Conservation (phyloP, 169 alveolate genomes). For the Plasmodium fragile region DNA sequence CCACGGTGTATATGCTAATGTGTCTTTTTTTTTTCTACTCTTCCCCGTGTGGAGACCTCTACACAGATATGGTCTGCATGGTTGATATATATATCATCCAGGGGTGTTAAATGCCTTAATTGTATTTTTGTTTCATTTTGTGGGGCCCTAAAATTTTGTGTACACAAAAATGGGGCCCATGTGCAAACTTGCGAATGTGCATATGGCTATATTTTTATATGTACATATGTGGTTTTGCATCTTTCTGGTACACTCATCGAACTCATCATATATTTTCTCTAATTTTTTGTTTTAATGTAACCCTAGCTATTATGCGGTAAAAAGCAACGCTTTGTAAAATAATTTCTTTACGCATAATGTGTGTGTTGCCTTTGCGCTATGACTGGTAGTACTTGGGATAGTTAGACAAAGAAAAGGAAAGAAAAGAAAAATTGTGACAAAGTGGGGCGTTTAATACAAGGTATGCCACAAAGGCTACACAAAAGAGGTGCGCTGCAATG, state of each 20-base stretch:
- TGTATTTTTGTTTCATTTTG: background rate
- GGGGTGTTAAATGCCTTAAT: background rate
- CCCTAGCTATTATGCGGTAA: background rate
- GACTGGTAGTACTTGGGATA: background rate
- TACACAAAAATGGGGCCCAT: background rate
- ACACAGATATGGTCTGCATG: background rate
- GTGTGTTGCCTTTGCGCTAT: background rate
- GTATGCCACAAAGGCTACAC: background rate
- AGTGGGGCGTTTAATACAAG: background rate
- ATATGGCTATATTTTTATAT: background rate
- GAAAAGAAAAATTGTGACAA: background rate
- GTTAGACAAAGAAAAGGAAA: too few relatives aligned
- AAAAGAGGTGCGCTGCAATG: background rate
- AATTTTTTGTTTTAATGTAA: conserved; percentile 1
- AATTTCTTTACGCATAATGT: background rate
- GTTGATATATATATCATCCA: background rate
- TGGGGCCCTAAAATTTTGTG: background rate
- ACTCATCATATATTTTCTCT: background rate
- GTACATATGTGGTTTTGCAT: background rate
- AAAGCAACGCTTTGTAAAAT: background rate
- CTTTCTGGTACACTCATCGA: background rate
- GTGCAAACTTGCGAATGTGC: background rate
- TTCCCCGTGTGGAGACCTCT: background rate
- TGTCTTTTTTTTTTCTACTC: background rate
- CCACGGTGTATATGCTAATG: background rate